A percentile compares a stretch with the other conserved stretches of the same genome.
Evolutionary conservation across 176 grass and related monocot genomes (phyloP).

Genomic region (Guadua angustifolia): DNA sequence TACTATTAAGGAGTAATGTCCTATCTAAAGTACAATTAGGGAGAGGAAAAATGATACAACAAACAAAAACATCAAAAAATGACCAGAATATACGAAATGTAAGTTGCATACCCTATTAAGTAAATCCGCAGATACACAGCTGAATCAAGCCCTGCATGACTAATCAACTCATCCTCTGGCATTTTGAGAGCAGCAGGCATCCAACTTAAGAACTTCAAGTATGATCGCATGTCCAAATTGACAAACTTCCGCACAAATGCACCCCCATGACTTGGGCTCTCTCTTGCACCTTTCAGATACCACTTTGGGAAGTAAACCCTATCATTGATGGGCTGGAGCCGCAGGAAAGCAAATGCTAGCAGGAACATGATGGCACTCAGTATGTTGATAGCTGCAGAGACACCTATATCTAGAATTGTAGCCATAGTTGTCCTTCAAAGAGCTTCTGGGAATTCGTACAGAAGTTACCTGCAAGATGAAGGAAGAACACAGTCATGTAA

Average conservation of each 20-base stretch:
- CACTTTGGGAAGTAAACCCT: conserved; percentile 99
- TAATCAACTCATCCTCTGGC: conserved; percentile 96
- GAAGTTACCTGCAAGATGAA: conserved; percentile 27
- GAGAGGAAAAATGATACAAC: conserved; percentile 21
- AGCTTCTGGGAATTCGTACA: conserved; percentile 28
- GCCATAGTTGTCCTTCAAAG: conserved; percentile 66
- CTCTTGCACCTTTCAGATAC: conserved; percentile 95
- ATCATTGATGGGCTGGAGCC: conserved; percentile 97
- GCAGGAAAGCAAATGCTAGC: conserved; percentile 85
- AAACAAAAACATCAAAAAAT: conserved; percentile 35
- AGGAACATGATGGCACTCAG: conserved; percentile 67
- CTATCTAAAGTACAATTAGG: conserved; percentile 17
- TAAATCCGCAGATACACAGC: conserved; percentile 96
- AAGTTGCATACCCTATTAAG: conserved; percentile 71
- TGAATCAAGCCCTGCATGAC: conserved; percentile 95
- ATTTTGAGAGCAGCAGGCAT: conserved; percentile 93
- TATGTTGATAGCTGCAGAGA: conserved; percentile 93
- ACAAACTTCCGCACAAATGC: conserved; percentile 80
- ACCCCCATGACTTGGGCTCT: conserved; percentile 72
- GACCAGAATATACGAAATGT: conserved; percentile 3
- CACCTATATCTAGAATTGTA: conserved; percentile 70
- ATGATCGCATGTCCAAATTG: conserved; percentile 87
- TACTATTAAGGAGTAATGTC: neutral
- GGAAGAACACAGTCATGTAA: conserved; percentile 35
- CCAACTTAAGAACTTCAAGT: conserved; percentile 92